phyloP scores from a whole-genome alignment of 2,329 filamentous ascomycete species.

The Fusarium domesticum region DNA sequence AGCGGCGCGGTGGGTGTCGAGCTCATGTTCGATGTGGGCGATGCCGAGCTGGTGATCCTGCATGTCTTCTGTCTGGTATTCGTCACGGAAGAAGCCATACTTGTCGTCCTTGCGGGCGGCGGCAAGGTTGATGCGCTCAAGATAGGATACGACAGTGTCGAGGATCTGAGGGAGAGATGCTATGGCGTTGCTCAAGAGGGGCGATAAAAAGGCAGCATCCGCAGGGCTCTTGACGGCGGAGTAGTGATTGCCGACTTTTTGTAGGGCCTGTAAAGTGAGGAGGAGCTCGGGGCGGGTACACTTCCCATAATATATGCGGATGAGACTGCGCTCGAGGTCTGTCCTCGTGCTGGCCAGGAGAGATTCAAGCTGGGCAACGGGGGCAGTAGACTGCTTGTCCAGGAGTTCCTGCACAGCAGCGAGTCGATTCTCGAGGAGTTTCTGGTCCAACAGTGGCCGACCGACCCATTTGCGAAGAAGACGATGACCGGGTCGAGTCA shows the following conservation, averaged over 20 bases:
- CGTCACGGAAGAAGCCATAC: conserved; percentile 87
- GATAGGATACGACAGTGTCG: conserved; percentile 66
- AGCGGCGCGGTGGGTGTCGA: conserved; percentile 69
- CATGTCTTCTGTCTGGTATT: conserved; percentile 84
- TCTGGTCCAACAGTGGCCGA: conserved; percentile 75
- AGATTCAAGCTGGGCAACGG: conserved; percentile 70
- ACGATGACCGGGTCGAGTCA: conserved; percentile 83
- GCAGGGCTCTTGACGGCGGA: conserved; percentile 60
- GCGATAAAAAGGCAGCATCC: conserved; percentile 70
- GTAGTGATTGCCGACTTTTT: conserved; percentile 77
- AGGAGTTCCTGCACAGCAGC: conserved; percentile 84
- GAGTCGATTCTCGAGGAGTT: conserved; percentile 72
- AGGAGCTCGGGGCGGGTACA: conserved; percentile 87
- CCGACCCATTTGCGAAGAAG: conserved; percentile 94
- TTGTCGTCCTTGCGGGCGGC: conserved; percentile 88
- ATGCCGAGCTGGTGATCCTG: conserved; percentile 87
- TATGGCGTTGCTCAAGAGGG: conserved; percentile 68
- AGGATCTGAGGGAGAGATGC: conserved; percentile 73
- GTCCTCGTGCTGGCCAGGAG: conserved; percentile 69
- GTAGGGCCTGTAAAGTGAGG: conserved; percentile 78
- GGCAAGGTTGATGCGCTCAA: conserved; percentile 81
- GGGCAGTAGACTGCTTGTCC: conserved; percentile 60
- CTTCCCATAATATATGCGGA: conserved; percentile 96
- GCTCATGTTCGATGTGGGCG: conserved; percentile 83
- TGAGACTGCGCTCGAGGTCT: conserved; percentile 88